phyloP scores from a whole-genome alignment of 345 rosid species.

The Populus simonii region DNA sequence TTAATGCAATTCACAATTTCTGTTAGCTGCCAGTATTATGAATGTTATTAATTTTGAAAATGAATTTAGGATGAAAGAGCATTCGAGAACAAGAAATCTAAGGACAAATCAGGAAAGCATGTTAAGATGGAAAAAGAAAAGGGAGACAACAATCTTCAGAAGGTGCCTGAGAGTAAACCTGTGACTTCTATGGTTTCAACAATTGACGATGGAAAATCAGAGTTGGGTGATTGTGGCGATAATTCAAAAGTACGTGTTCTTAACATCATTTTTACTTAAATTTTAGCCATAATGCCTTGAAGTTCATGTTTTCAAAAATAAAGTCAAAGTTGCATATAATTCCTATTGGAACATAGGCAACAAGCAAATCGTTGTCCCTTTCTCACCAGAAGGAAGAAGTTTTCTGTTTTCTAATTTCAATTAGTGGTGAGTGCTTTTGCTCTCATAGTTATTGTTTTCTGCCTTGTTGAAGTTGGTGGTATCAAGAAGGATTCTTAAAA shows the following conservation, averaged over 20 bases:
- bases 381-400: not conserved
- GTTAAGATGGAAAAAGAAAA: constrained; percentile 29
- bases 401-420: not conserved
- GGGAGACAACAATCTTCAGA: constrained; percentile 21
- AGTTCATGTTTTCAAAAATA: not conserved
- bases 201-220: constrained; percentile 31
- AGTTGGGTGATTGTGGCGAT: constrained; percentile 32
- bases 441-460: not conserved
- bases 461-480: not conserved
- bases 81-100: constrained; percentile 30
- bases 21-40: not conserved
- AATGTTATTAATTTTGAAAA: constrained; percentile 6
- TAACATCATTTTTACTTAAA: not conserved
- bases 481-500: not conserved
- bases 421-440: not conserved
- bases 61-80: constrained; percentile 41
- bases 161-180: constrained; percentile 29
- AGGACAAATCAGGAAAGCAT: constrained; percentile 27
- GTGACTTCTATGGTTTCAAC: constrained; percentile 23
- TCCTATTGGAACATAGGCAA: not conserved
- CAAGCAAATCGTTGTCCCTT: not conserved
- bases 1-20: not conserved
- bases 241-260: constrained; percentile 49
- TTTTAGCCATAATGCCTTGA: not conserved
- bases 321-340: not conserved